Conservation (phyloP, 495 filamentous ascomycete species). For the Neurospora hispaniola region DNA sequence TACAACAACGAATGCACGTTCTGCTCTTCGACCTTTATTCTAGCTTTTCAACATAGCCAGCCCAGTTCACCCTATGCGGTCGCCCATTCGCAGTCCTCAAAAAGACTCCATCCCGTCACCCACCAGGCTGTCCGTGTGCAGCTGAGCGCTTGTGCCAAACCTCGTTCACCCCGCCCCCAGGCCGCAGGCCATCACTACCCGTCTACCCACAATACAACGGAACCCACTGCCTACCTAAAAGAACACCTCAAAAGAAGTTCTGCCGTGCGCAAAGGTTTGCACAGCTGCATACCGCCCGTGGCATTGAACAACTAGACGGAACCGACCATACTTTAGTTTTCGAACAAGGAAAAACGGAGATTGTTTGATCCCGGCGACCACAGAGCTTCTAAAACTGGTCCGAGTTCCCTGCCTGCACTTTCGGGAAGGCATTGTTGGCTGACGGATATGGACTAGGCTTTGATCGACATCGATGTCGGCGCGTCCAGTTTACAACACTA, state of each 20-base stretch:
- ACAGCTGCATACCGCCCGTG: neutral
- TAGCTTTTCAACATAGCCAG: neutral
- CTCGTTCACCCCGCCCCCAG: neutral
- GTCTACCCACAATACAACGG: neutral
- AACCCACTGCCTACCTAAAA: neutral
- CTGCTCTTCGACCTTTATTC: neutral
- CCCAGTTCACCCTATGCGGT: neutral
- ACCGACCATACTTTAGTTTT: neutral
- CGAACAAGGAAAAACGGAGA: neutral
- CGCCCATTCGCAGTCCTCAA: neutral
- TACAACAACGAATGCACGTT: neutral
- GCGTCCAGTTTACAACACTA: neutral
- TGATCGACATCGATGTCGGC: neutral
- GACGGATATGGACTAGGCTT: neutral
- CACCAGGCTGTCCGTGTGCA: neutral
- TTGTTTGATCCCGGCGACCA: neutral
- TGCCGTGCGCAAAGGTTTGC: neutral
- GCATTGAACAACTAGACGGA: neutral
- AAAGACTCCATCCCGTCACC: neutral
- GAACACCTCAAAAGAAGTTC: neutral
- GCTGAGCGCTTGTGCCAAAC: neutral
- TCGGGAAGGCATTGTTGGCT: neutral
- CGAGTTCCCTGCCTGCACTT: neutral
- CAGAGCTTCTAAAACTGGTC: neutral
- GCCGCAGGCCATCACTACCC: neutral